Evolutionary conservation across 202 grass and related monocot species (phyloP).

Genomic region (Carex arenaria): DNA sequence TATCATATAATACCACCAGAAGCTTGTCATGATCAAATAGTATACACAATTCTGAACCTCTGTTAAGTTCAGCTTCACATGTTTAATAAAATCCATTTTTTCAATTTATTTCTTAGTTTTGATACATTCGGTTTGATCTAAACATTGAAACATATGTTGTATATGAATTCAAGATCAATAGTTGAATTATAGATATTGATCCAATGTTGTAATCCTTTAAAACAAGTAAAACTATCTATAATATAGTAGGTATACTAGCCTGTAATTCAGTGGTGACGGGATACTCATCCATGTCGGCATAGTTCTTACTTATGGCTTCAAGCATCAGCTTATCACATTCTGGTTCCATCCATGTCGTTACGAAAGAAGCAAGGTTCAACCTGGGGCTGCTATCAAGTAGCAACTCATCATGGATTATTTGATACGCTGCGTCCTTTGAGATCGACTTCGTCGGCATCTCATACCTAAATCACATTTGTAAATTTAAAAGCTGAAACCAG

Average conservation of each 20-base stretch:
- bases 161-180: background rate
- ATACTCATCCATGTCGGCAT: slow-evolving; percentile 95
- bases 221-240: no score
- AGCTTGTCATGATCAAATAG: no score
- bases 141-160: background rate
- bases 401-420: slow-evolving; percentile 95
- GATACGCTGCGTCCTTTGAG: slow-evolving; percentile 87
- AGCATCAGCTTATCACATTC: slow-evolving; percentile 83
- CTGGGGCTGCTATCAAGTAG: slow-evolving; percentile 79
- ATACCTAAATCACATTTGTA: slow-evolving; percentile 30
- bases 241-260: slow-evolving; percentile 5
- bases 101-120: background rate
- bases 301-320: slow-evolving; percentile 81
- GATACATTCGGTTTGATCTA: background rate
- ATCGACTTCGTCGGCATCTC: slow-evolving; percentile 46
- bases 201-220: no score
- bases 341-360: slow-evolving; percentile 95
- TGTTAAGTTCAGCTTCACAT: background rate
- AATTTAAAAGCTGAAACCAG: background rate
- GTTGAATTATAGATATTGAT: background rate
- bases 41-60: background rate
- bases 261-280: slow-evolving; percentile 89
- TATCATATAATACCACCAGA: no score
- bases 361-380: slow-evolving; percentile 86
- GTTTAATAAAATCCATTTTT: background rate